Evolutionary conservation across 768 basidiomycete species (phyloP), one percentile per base, ranked within the genome.

Genomic region (Coprinellus micaceus): DNA sequence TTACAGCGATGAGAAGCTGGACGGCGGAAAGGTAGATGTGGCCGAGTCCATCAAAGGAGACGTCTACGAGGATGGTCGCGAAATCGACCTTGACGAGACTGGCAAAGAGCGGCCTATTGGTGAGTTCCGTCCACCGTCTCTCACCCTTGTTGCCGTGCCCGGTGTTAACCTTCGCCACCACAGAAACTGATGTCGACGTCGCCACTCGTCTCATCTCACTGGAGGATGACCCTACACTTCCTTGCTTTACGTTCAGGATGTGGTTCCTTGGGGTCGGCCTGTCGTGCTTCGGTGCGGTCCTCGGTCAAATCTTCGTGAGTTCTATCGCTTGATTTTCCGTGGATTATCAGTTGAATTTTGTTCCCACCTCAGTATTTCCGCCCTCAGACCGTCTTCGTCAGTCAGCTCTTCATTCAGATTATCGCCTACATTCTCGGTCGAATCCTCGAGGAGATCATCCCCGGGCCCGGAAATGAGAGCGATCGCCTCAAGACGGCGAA

Each of bases 191-290:
- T 56, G 52, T 72, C 33, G 80, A 82, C 59, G 69, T 76, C 26
- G 77, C 75, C 9, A 74, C 74, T 15, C 78, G 78, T 46, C 72
- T 81, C 12, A 76, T 82, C 56, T 80, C 79, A 1, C 71, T 81
- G 17, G 80, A 80, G 40, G 82, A 82, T 59, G 80, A 82, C 61
- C 77, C 82, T 0, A 69, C 69, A 0, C 69, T 81, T 0, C 80
- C 75, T 0, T 69, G 73, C 0, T 77, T 79, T 58, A 84, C 82
- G 0, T 82, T 85, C 67, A 70, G 83, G 15, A 77, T 82, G 63
- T 77, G 79, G 74, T 76, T 84, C 66, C 71, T 84, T 1, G 79
- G 78, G 36, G 61, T 82, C 15, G 82, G 82, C 10, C 71, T 84
- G 17, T 75, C 81, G 9, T 79, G 80, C 57, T 85, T 85, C 63